Evolutionary conservation across 768 basidiomycete genomes (phyloP), one percentile per base, ranked within the genome.

Genomic region (Pleurotus eryngii): DNA sequence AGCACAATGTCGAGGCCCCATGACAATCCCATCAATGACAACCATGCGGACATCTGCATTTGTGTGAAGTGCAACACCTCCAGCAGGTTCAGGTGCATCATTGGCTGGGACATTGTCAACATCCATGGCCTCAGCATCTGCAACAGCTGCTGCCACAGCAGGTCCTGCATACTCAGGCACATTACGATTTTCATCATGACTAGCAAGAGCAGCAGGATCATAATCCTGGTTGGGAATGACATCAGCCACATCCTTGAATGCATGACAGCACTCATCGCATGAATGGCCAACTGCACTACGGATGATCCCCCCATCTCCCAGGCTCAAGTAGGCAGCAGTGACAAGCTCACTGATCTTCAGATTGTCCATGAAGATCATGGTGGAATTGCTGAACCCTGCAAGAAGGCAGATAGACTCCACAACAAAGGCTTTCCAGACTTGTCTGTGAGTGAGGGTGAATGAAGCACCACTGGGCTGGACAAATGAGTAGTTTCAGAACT

Each of bases 401-500:
- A 64, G 53, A n/a, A 48, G 30, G 4, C 60, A 37, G 8, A 66
- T 55, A 38, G 65, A 63, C 54, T 66, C 63, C 20, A 64, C 49
- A 38, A 66, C 57, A 64, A 64, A 66, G 12, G 61, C 57, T 43
- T 59, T 50, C 65, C 63, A 66, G 3, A 64, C 46, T 15, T 66
- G 61, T 20, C 48, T 17, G 17, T 46, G 40, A 22, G 60, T 56
- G 17, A 64, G 9, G 20, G 42, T 45, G 17, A 24, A 18, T 8
- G 56, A 18, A 22, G 20, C 38, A 8, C 27, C 27, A 51, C 46
- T 49, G 17, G 35, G 3, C 43, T 49, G 30, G 43, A 40, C 43
- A 57, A 57, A 64, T 14, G 35, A 55, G 27, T 59, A 20, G 43
- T 58, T 64, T 56, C 61, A 64, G 51, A 57, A 62, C 38, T 59